Base-by-base conservation (phyloP, 2,329 filamentous ascomycete species). In the Ophiostoma australiae region DNA sequence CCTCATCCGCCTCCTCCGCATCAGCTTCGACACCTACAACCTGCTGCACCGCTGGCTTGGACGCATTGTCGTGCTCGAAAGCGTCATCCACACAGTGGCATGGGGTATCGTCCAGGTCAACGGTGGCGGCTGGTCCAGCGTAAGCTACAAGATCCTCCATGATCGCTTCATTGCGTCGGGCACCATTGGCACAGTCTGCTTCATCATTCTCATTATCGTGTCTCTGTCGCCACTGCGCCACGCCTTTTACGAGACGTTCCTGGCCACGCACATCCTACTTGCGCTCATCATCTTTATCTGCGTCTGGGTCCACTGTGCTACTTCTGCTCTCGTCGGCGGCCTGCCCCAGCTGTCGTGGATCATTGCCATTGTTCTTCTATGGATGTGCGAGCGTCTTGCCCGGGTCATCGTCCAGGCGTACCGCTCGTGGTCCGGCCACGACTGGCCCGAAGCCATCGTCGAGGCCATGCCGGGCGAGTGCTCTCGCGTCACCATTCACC, bases 11-110 rank as follows among this genome's bases (percentile, higher is more conserved):
- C 80, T 96, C 44, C 85, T 98, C 71, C 88, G 90, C 76, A 90
- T 98, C 78, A 94, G 92, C 79, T 99, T 97, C 81, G 95, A 98
- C 80, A 97, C 94, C 0, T 98, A 96, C 85, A 98, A 98, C 79
- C 88, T 95, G 10, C 82, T 95, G 69, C 92, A 96, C 79, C 87
- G 92, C 74, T 96, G 92, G 91, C 86, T 92, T 73, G 92, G 91
- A 37, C 87, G 92, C 35, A 87, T 94, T 63, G 86, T 91, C 58
- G 86, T 92, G 33, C 71, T 89, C 1, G 89, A 94, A 78, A 81
- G 85, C n/a, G 75, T 93, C 67, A 83, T 90, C 17, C 92, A 96
- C 80, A 89, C 89, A 1, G 76, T 87, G 52, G 87, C 87, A 63
- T 97, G 93, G 91, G 82, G 88, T 31, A 86, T 91, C 75, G 92